Evolutionary conservation across 192 early-diverging fungal species (phyloP), one percentile per base, ranked within the genome.

Genomic region (Endogone sp.): DNA sequence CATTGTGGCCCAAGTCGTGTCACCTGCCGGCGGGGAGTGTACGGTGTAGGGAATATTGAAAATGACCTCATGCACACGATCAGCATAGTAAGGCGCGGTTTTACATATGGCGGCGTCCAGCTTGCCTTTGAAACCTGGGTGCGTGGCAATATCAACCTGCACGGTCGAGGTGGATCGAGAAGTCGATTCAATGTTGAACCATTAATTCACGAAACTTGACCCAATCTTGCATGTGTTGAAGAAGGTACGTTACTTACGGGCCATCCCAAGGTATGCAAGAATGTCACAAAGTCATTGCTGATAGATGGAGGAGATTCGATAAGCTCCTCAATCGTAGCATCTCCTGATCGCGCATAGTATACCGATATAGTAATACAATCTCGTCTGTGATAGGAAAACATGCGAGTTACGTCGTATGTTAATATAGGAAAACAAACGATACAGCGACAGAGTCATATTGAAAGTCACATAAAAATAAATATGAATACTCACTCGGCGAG

Each of bases 11-110:
- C 56, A 64, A 21, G 60, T 54, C 23, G 49, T 26, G 20, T 71
- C 29, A 24, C 56, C 57, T 49, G 56, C 11, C 55, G 65, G 56
- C n/a, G 74, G 73, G 26, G 44, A 24, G 3, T 69, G 37, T 55
- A 91, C 76, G 49, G 86, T 68, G 64, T 92, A 91, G 20, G 93
- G 93, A 2, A 81, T 77, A 71, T 91, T 84, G 65, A 92, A 91
- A 29, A 93, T 79, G 32, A 91, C 82, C 70, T 94, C 91, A 16
- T 79, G 71, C 10, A 72, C 84, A 22, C 86, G 72, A 59, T 86
- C 85, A 1, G 90, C 88, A 74, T 83, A 94, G 71, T 94, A 94
- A 0, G 88, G 86, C 0, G 86, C 79, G 3, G 85, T 86, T 29
- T 81, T 75, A 67, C 89, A 92, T 6, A 83, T 60, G 3, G 72